phyloP scores from a whole-genome alignment of 2,329 filamentous ascomycete genomes.

The Tolypocladium tropicale region DNA sequence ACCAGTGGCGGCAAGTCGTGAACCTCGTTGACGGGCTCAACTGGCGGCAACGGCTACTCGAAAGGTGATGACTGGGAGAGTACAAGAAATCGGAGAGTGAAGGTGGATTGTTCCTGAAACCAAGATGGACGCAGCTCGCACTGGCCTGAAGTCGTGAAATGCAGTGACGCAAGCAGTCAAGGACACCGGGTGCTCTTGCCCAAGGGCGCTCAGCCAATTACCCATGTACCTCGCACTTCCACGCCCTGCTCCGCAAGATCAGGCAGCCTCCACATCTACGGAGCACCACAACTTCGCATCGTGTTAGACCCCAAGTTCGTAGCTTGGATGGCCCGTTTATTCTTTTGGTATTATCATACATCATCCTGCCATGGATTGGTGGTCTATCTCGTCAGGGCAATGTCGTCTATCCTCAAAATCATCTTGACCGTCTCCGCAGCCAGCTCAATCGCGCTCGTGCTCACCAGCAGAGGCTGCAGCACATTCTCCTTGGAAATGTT shows the following conservation, averaged over 20 bases:
- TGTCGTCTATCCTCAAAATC: conserved; percentile 61
- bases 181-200: neutral
- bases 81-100: neutral
- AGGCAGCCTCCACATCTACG: neutral
- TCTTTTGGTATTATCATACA: conserved; percentile 26
- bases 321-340: conserved; percentile 5
- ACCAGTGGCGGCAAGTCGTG: neutral
- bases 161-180: neutral
- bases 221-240: no score
- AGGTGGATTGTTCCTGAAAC: neutral
- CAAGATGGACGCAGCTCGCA: neutral
- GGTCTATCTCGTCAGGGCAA: conserved; percentile 47
- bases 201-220: neutral
- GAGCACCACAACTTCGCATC: neutral
- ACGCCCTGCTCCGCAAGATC: no score
- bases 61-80: neutral
- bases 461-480: conserved; percentile 88
- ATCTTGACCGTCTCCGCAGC: conserved; percentile 98
- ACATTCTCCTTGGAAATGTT: conserved; percentile 98
- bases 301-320: neutral
- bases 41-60: neutral
- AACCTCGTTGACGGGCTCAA: neutral
- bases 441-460: conserved; percentile 93
- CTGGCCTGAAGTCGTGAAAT: neutral
- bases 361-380: conserved; percentile 17